Evolutionary conservation across 31 red algal genomes (phyloP).

Genomic region (Bonnemaisonia californica): DNA sequence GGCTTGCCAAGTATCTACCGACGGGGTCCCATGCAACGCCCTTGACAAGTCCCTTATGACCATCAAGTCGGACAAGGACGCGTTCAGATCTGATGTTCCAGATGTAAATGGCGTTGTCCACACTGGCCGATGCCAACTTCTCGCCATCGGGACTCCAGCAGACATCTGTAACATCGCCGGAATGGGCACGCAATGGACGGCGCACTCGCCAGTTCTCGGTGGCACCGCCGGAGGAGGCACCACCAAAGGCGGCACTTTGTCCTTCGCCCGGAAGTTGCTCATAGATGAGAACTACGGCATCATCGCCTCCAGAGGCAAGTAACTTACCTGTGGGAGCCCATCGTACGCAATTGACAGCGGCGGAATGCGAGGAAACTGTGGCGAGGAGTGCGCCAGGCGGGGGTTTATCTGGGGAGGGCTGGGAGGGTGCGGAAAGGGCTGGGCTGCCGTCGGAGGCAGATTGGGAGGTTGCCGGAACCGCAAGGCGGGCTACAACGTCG

Average conservation of each 20-base stretch:
- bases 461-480: background rate
- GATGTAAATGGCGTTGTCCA: slow-evolving; percentile 84
- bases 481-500: slow-evolving; percentile 37
- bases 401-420: slow-evolving; percentile 21
- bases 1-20: slow-evolving; percentile 78
- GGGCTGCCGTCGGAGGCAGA: background rate
- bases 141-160: slow-evolving; percentile 75
- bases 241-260: slow-evolving; percentile 39
- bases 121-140: slow-evolving; percentile 62
- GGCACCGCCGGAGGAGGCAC: slow-evolving; percentile 12
- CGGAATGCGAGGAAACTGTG: slow-evolving; percentile 62
- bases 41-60: slow-evolving; percentile 82
- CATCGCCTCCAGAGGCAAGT: slow-evolving; percentile 86
- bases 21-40: slow-evolving; percentile 95
- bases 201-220: slow-evolving; percentile 67
- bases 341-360: slow-evolving; percentile 85
- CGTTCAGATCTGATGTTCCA: slow-evolving; percentile 58
- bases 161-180: slow-evolving; percentile 84
- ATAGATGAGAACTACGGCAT: slow-evolving; percentile 80
- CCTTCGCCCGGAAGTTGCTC: slow-evolving; percentile 29
- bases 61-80: slow-evolving; percentile 41
- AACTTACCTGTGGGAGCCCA: slow-evolving; percentile 66
- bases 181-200: slow-evolving; percentile 65
- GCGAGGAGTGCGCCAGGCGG: slow-evolving; percentile 78
- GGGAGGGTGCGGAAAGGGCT: background rate